Base-by-base conservation (phyloP, 106 monocot genomes). In the Platanthera guangdongensis region DNA sequence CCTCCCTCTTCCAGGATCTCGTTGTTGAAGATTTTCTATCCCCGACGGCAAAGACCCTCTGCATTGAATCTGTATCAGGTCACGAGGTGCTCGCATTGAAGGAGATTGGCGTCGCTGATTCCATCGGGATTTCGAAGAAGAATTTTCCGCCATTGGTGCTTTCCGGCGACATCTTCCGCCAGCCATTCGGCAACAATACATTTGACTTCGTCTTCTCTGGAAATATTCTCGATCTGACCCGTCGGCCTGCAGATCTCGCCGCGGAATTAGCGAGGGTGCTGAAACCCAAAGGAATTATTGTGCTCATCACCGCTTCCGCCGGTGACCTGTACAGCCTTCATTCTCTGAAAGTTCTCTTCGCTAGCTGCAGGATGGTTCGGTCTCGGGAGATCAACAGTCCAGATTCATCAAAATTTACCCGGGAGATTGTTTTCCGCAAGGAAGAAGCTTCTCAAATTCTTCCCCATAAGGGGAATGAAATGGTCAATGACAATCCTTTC, bases 151-250 rank as follows among this genome's bases (percentile, higher is more conserved):
- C 84, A 8, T 72, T 84, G 46, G 79, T 86, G 22, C 14, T 80
- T 16, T 55, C 85, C 12, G 82, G 75, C 13, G 80, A 81, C 50
- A 54, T 64, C 9, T 28, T 75, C 22, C 45, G 57, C 67, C 54
- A 79, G 50, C 75, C 79, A 6, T 87, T 87, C 62, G 79, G 28
- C 9, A 83, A 85, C 18, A 47, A 7, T 71, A 80, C 85, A 5
- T 87, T 90, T 16, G 85, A 87, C 72, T 90, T 90, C 60, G 81
- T 87, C 11, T 90, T 90, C 63, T 65, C 32, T 16, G 81, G 82
- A 0, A 19, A 46, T 12, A 39, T 60, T 15, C 45, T 90, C 73
- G 87, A 87, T 25, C 28, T 25, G 2, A 81, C 83, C 25, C 50
- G 8, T 8, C 72, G 47, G 3, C 81, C 65, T 14, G 48, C 74